phyloP scores from a whole-genome alignment of 225 moss, liverwort and hornwort genomes.

The Straminergon stramineum region DNA sequence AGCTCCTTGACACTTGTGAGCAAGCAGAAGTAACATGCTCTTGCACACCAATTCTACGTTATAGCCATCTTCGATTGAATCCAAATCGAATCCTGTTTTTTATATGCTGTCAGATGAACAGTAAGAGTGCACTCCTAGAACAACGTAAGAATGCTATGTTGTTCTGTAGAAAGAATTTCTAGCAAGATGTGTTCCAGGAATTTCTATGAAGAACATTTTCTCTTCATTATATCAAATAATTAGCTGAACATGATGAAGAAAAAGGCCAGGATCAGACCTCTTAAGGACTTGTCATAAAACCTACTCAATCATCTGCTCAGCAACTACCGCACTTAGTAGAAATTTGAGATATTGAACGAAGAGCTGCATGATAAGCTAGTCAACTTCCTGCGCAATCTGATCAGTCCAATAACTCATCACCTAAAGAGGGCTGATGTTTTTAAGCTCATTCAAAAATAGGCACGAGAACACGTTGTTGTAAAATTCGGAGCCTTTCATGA shows the following conservation, averaged over 20 bases:
- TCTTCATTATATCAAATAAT: not conserved
- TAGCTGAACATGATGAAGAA: not conserved
- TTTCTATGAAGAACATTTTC: not conserved
- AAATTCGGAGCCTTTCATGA: constrained; percentile 68
- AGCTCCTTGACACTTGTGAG: not conserved
- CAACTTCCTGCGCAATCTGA: not conserved
- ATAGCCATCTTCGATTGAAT: not conserved
- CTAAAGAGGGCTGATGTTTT: constrained; percentile 49
- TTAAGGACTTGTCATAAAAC: not conserved
- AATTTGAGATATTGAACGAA: not conserved
- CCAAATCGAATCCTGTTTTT: not conserved
- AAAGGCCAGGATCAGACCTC: not conserved
- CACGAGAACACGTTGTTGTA: constrained; percentile 76
- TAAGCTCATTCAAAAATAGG: constrained; percentile 68
- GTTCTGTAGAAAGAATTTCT: not conserved
- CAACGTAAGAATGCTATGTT: not conserved
- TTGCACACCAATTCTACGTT: not conserved
- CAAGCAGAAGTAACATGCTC: not conserved
- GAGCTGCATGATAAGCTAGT: not conserved
- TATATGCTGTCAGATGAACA: not conserved
- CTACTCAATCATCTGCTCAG: not conserved
- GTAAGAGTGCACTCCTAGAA: not conserved
- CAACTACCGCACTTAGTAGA: not conserved
- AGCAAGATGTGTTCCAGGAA: not conserved
- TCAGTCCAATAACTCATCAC: not conserved